A percentile compares a stretch with the other conserved stretches of the same genome.
Evolutionary conservation across 176 grass and related monocot genomes (phyloP).

Genomic region (Dendrocalamus sinicus): DNA sequence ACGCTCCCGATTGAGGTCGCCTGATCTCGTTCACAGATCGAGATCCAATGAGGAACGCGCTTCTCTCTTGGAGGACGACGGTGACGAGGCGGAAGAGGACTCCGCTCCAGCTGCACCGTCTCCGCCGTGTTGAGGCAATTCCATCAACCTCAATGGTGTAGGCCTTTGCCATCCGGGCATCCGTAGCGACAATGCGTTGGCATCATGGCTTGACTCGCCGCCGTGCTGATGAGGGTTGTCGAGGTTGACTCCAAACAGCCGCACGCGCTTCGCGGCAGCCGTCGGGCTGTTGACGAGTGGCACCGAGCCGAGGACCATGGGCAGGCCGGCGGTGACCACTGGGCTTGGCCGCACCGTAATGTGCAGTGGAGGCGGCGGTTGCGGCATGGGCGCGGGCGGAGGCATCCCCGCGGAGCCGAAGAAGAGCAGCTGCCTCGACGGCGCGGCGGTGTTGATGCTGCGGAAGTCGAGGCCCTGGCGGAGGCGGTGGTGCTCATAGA

Average conservation of each 20-base stretch:
- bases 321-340: slow-evolving; percentile 1
- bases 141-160: slow-evolving; percentile 41
- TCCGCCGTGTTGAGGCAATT: slow-evolving; percentile 44
- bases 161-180: slow-evolving; percentile 70
- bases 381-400: slow-evolving; percentile 51
- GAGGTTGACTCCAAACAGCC: slow-evolving; percentile 94
- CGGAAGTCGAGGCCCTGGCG: slow-evolving; percentile 63
- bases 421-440: slow-evolving; percentile 52
- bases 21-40: slow-evolving; percentile 66
- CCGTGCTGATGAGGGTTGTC: slow-evolving; percentile 59
- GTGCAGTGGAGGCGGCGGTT: slow-evolving; percentile 38
- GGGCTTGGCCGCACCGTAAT: slow-evolving; percentile 55
- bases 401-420: slow-evolving; percentile 46
- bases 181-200: slow-evolving; percentile 57
- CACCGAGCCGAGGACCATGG: slow-evolving; percentile 73
- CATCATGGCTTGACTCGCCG: slow-evolving; percentile 43
- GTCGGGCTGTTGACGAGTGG: slow-evolving; percentile 54
- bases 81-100: slow-evolving; percentile 51
- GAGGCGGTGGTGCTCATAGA: slow-evolving; percentile 87
- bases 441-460: slow-evolving; percentile 27
- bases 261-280: slow-evolving; percentile 70
- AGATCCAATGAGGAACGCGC: slow-evolving; percentile 88
- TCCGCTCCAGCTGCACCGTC: slow-evolving; percentile 35
- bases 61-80: slow-evolving; percentile 72
- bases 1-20: slow-evolving; percentile 29